Evolutionary conservation across 2,329 filamentous ascomycete species (phyloP).

Genomic region (Lecanoromycetidae sp.): DNA sequence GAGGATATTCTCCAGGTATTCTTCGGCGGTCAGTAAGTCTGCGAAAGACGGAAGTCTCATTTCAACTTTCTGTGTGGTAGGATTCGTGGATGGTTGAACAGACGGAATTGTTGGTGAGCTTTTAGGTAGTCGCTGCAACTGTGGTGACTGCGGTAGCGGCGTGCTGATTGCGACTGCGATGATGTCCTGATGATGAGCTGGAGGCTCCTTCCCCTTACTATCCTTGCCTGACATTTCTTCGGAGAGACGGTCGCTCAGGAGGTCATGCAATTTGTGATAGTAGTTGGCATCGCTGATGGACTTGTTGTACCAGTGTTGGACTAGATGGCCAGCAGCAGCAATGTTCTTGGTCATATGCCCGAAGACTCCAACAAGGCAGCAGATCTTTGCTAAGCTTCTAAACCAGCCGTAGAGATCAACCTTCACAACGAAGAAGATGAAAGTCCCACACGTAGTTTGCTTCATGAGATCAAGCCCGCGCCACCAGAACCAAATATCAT

Average conservation of each 20-base stretch:
- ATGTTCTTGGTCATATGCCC: not conserved
- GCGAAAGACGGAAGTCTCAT: too few species aligned
- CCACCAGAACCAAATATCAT: constrained; percentile 22
- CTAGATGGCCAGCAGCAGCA: not conserved
- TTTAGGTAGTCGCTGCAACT: not conserved
- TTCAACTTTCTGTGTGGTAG: too few species aligned
- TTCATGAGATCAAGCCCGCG: constrained; percentile 18
- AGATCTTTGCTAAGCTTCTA: not conserved
- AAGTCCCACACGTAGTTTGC: constrained; percentile 19
- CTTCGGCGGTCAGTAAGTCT: too few species aligned
- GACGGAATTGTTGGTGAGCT: not conserved
- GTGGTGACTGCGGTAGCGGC: not conserved
- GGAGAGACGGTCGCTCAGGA: not conserved
- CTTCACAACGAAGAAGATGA: constrained; percentile 18
- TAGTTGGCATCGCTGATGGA: not conserved
- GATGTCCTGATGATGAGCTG: not conserved
- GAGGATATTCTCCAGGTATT: too few species aligned
- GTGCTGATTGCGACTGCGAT: not conserved
- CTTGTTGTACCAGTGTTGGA: not conserved
- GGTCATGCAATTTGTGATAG: not conserved
- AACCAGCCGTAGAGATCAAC: constrained; percentile 20
- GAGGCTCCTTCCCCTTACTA: too few species aligned
- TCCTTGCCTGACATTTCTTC: too few species aligned
- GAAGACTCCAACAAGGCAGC: not conserved
- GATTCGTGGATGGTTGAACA: too few species aligned